phyloP scores from a whole-genome alignment of 1,139 yeast species.

The Petasospora fabianii region DNA sequence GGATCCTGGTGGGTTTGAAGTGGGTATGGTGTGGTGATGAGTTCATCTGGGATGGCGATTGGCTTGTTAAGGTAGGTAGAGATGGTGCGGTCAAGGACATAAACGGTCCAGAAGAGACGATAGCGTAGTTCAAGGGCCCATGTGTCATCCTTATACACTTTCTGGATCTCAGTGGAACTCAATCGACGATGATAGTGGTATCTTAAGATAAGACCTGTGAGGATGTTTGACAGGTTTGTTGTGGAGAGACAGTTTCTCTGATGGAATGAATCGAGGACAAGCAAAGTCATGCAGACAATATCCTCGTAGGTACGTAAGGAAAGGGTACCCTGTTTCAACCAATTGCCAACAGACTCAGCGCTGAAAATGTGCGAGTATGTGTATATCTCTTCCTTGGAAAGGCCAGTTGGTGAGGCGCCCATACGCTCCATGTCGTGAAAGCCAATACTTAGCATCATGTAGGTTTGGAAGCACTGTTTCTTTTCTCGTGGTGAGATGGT shows the following conservation, averaged over 20 bases:
- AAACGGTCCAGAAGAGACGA: slow-evolving; percentile 24
- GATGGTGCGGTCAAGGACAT: slow-evolving; percentile 22
- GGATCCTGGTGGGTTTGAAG: slow-evolving; percentile 11
- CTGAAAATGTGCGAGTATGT: slow-evolving; percentile 4
- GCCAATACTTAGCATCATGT: slow-evolving; percentile 20
- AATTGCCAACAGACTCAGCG: slow-evolving; percentile 3
- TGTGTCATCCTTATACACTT: slow-evolving; percentile 5
- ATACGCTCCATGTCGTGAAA: slow-evolving; percentile 18
- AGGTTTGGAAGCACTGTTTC: slow-evolving; percentile 17
- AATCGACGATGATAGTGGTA: slow-evolving; percentile 21
- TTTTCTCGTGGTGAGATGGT: slow-evolving; percentile 8
- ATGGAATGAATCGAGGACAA: slow-evolving; percentile 23
- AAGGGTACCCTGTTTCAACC: slow-evolving; percentile 14
- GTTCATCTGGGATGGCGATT: slow-evolving; percentile 18
- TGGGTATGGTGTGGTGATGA: slow-evolving; percentile 21
- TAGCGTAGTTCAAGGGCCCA: slow-evolving; percentile 21
- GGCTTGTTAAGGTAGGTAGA: slow-evolving; percentile 21
- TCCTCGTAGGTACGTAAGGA: slow-evolving; percentile 22
- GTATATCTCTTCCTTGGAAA: slow-evolving; percentile 12
- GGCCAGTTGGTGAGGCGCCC: neutral
- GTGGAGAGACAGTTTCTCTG: slow-evolving; percentile 21
- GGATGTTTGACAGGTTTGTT: slow-evolving; percentile 18
- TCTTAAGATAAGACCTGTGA: slow-evolving; percentile 20
- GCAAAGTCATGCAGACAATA: slow-evolving; percentile 17
- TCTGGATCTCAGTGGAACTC: slow-evolving; percentile 9